A percentile compares a stretch with the other conserved stretches of the same genome.
These are phyloP conservation scores for Termitomyces sp. DNA, from an alignment of 768 basidiomycete species.

Conservation along the genomic window DNA sequence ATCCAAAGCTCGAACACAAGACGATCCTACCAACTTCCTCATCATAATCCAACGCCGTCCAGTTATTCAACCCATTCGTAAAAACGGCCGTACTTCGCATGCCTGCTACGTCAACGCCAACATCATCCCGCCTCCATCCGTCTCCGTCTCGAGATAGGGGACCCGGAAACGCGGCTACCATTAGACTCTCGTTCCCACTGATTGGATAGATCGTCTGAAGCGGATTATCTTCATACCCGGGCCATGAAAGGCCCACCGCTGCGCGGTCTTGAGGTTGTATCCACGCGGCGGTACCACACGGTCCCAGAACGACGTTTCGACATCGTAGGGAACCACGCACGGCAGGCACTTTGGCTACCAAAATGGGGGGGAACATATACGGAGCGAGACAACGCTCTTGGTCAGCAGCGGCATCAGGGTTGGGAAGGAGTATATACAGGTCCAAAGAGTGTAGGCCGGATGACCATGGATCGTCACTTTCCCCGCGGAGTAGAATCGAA, in stretches of 20 bases:
- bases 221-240: slow-evolving; percentile 13
- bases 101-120: neutral
- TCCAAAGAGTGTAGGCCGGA: slow-evolving; percentile 41
- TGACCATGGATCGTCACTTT: slow-evolving; percentile 59
- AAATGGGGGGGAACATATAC: slow-evolving; percentile 46
- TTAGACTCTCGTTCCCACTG: slow-evolving; percentile 26
- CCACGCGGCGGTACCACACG: slow-evolving; percentile 57
- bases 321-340: slow-evolving; percentile 50
- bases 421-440: slow-evolving; percentile 41
- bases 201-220: slow-evolving; percentile 11
- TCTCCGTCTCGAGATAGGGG: slow-evolving; percentile 18
- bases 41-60: slow-evolving; percentile 60
- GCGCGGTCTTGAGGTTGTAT: slow-evolving; percentile 48
- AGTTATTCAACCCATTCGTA: slow-evolving; percentile 31
- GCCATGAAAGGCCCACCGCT: slow-evolving; percentile 28
- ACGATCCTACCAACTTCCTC: slow-evolving; percentile 50
- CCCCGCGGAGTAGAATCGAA: slow-evolving; percentile 50
- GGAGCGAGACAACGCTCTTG: slow-evolving; percentile 9
- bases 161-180: slow-evolving; percentile 48
- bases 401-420: slow-evolving; percentile 13
- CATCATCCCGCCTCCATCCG: neutral
- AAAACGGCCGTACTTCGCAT: slow-evolving; percentile 22
- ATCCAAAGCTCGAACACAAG: slow-evolving; percentile 44
- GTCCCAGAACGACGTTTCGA: slow-evolving; percentile 46
- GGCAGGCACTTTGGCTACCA: slow-evolving; percentile 28